phyloP scores from a whole-genome alignment of 306 rosid species.

The Malus asiatica region DNA sequence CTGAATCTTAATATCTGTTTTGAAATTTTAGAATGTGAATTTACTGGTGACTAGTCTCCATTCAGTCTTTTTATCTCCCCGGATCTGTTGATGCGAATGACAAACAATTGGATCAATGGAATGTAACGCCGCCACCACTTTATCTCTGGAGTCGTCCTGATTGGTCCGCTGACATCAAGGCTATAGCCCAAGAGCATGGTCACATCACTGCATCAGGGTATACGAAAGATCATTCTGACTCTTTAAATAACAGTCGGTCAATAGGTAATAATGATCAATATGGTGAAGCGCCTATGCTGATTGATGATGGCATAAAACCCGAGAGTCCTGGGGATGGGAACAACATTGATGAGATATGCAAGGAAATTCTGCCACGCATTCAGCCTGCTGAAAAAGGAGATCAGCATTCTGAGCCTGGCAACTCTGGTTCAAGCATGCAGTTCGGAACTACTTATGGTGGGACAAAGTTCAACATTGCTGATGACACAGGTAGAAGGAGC shows the following conservation, averaged over 20 bases:
- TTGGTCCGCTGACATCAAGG: slow-evolving; percentile 44
- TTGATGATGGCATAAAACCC: slow-evolving; percentile 15
- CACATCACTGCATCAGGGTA: slow-evolving; percentile 25
- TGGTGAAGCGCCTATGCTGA: slow-evolving; percentile 13
- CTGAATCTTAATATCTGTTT: neutral
- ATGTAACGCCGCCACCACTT: slow-evolving; percentile 55
- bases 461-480: neutral
- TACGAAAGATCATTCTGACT: slow-evolving; percentile 5
- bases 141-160: slow-evolving; percentile 75
- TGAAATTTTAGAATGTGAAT: neutral
- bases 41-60: slow-evolving; percentile 15
- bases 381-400: slow-evolving; percentile 4
- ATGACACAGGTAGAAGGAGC: slow-evolving; percentile 12
- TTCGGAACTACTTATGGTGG: slow-evolving; percentile 18
- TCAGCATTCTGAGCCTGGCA: slow-evolving; percentile 17
- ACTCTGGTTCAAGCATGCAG: slow-evolving; percentile 13
- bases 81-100: slow-evolving; percentile 64
- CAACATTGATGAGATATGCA: slow-evolving; percentile 18
- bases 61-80: slow-evolving; percentile 86
- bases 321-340: slow-evolving; percentile 15
- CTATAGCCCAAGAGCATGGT: slow-evolving; percentile 50
- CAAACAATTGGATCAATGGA: slow-evolving; percentile 71
- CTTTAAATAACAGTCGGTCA: slow-evolving; percentile 12
- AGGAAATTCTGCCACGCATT: slow-evolving; percentile 16
- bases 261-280: slow-evolving; percentile 12